phyloP scores from a whole-genome alignment of 345 rosid genomes.

The Syzygium oleosum region DNA sequence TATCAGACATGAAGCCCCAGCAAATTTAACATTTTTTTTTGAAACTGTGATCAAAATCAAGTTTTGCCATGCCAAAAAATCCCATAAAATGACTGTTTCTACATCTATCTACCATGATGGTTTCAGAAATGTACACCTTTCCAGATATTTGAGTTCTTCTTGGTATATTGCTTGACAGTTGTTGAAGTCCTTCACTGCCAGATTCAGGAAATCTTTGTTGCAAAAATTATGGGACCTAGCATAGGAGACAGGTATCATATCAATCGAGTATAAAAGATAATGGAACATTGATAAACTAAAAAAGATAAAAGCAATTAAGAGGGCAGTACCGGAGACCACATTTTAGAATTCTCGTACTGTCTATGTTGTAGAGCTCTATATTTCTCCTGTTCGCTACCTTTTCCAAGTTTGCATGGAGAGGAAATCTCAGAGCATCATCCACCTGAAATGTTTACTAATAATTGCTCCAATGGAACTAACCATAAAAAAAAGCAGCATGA shows the following conservation, averaged over 20 bases:
- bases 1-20: neutral
- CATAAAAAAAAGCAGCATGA: neutral
- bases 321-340: slow-evolving; percentile 46
- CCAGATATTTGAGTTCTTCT: slow-evolving; percentile 55
- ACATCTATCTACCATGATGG: neutral
- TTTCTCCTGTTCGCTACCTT: slow-evolving; percentile 51
- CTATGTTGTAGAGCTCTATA: slow-evolving; percentile 30
- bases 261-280: neutral
- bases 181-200: slow-evolving; percentile 73
- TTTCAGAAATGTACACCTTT: slow-evolving; percentile 28
- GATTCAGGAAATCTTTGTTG: slow-evolving; percentile 39
- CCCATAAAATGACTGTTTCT: neutral
- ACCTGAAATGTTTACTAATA: slow-evolving; percentile 36
- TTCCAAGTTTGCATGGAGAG: slow-evolving; percentile 44
- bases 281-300: neutral
- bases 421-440: slow-evolving; percentile 48
- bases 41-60: neutral
- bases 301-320: neutral
- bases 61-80: neutral
- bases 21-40: neutral
- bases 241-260: slow-evolving; percentile 4
- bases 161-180: slow-evolving; percentile 47
- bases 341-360: slow-evolving; percentile 38
- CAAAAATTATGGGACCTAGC: slow-evolving; percentile 31
- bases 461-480: neutral